Percentiles rank a stretch among this genome's conserved stretches.
phyloP scores from a whole-genome alignment of 1,284 basidiomycete species.

The Trichosporon ovoides region DNA sequence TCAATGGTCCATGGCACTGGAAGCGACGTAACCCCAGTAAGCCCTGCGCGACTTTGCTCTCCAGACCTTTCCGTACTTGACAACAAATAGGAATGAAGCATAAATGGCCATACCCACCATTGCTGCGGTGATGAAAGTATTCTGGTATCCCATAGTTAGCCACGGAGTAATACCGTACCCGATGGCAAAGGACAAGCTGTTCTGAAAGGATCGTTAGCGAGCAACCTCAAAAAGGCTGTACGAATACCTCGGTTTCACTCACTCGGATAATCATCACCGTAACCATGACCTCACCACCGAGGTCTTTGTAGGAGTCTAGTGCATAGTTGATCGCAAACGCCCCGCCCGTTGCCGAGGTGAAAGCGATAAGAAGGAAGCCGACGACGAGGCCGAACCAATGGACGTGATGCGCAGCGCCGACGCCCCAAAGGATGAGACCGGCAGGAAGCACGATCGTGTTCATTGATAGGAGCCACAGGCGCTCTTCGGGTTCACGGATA shows the following conservation, averaged over 20 bases:
- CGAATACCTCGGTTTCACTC: neutral
- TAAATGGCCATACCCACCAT: slow-evolving; percentile 20
- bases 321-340: slow-evolving; percentile 28
- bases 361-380: slow-evolving; percentile 23
- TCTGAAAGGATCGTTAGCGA: neutral
- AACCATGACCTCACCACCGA: slow-evolving; percentile 25
- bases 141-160: slow-evolving; percentile 22
- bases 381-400: slow-evolving; percentile 28
- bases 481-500: slow-evolving; percentile 33
- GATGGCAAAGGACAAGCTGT: slow-evolving; percentile 18
- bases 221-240: no score
- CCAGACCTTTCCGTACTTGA: slow-evolving; percentile 22
- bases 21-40: slow-evolving; percentile 24
- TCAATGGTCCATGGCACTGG: slow-evolving; percentile 13
- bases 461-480: slow-evolving; percentile 23
- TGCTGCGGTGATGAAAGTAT: slow-evolving; percentile 23
- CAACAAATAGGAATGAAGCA: slow-evolving; percentile 17
- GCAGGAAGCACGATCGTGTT: slow-evolving; percentile 24
- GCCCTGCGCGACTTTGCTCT: slow-evolving; percentile 3
- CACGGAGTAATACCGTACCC: slow-evolving; percentile 27
- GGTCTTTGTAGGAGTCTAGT: slow-evolving; percentile 30
- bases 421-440: slow-evolving; percentile 30
- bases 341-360: slow-evolving; percentile 22
- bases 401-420: slow-evolving; percentile 24
- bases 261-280: slow-evolving; percentile 25